Percentiles rank a stretch among this genome's conserved stretches.
These are phyloP conservation scores for Tulasnella sp. DNA, from an alignment of 768 basidiomycete species.

Conservation along the genomic window DNA sequence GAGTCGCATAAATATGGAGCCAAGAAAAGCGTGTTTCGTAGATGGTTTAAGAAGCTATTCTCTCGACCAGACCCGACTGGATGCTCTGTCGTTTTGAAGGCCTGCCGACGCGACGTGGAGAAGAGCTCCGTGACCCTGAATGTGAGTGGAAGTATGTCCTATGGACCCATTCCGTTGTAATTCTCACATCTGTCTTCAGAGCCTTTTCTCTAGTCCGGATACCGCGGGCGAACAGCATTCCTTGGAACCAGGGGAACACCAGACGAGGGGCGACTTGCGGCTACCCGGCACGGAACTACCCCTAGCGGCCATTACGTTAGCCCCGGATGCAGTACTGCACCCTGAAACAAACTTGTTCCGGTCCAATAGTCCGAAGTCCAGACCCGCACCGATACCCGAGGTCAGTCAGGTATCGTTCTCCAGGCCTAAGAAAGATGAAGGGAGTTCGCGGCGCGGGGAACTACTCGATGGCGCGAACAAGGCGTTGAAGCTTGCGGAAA, in stretches of 20 bases:
- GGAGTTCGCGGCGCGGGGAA: not conserved
- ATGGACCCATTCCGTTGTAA: not conserved
- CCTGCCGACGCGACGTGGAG: not conserved
- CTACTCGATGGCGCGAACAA: not conserved
- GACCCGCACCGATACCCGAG: not conserved
- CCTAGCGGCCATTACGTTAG: no score
- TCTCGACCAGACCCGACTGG: not conserved
- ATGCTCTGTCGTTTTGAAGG: not conserved
- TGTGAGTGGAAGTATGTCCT: not conserved
- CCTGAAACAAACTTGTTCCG: no score
- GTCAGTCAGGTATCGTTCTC: not conserved
- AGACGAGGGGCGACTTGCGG: no score
- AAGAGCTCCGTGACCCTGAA: not conserved
- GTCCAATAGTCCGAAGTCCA: no score
- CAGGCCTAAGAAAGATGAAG: not conserved
- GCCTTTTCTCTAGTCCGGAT: not conserved
- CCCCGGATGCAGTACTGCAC: no score
- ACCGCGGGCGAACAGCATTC: not conserved
- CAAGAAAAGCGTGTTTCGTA: not conserved
- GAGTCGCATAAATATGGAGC: not conserved
- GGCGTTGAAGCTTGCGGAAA: not conserved
- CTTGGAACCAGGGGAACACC: not conserved
- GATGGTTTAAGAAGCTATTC: not conserved
- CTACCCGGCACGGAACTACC: no score
- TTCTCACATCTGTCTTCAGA: not conserved